A percentile compares a stretch with the other conserved stretches of the same genome.
Conservation (phyloP, 768 basidiomycete species). For the Holtermanniella nyarrowii region DNA sequence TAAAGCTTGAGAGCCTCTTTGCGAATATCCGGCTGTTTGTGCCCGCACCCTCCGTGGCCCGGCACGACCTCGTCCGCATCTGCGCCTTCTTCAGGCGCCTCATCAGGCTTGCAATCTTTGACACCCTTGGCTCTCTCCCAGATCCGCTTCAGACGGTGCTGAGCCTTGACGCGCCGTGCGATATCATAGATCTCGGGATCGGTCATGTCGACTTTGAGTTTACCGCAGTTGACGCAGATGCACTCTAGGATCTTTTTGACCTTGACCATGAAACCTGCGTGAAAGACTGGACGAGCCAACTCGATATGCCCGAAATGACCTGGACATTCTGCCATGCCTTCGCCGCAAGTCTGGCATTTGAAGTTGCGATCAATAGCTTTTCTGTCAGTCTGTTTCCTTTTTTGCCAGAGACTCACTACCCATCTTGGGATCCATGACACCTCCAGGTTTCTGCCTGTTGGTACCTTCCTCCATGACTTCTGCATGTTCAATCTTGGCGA, state of each 20-base stretch:
- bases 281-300: slow-evolving; percentile 90
- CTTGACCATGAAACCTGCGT: slow-evolving; percentile 91
- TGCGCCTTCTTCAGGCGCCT: slow-evolving; percentile 67
- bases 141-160: slow-evolving; percentile 40
- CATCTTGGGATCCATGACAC: slow-evolving; percentile 95
- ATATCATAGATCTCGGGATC: slow-evolving; percentile 29
- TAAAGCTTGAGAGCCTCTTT: slow-evolving; percentile 95
- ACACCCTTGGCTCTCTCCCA: slow-evolving; percentile 31
- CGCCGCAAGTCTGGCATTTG: slow-evolving; percentile 98
- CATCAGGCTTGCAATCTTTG: slow-evolving; percentile 77
- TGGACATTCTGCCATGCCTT: slow-evolving; percentile 99
- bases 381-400: not conserved
- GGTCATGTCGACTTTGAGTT: slow-evolving; percentile 80
- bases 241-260: slow-evolving; percentile 99
- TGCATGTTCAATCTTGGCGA: slow-evolving; percentile 95
- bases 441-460: slow-evolving; percentile 80
- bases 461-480: slow-evolving; percentile 96
- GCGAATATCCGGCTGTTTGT: slow-evolving; percentile 73
- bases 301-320: slow-evolving; percentile 99
- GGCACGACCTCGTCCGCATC: slow-evolving; percentile 42
- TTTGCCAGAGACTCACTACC: slow-evolving; percentile 49
- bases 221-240: slow-evolving; percentile 97
- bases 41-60: slow-evolving; percentile 95
- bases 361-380: slow-evolving; percentile 44
- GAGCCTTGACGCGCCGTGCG: slow-evolving; percentile 30